Conservation (phyloP, 306 rosid species). For the Ziziphus jujuba region DNA sequence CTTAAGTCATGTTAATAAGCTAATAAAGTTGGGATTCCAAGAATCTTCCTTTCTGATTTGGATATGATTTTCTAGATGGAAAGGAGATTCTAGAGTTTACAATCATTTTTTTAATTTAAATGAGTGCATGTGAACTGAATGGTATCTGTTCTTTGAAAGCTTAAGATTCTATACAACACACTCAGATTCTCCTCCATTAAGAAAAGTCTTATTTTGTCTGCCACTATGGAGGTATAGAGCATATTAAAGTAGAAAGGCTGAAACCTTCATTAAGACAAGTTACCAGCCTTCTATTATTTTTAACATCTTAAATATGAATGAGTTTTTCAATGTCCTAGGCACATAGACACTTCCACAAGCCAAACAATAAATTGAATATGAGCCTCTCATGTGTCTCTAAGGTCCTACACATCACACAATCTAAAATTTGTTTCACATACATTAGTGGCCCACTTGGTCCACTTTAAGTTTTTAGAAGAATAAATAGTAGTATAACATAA, state of each 20-base stretch:
- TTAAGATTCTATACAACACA: not conserved
- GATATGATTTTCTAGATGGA: not conserved
- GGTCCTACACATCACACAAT: too few species aligned
- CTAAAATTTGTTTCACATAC: too few species aligned
- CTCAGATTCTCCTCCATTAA: slow-evolving; percentile 3
- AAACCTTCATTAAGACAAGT: too few species aligned
- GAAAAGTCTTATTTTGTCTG: slow-evolving; percentile 7
- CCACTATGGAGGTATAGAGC: slow-evolving; percentile 7
- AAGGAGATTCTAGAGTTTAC: not conserved
- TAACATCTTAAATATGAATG: too few species aligned
- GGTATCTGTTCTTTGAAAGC: slow-evolving; percentile 10
- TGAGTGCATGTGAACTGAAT: not conserved
- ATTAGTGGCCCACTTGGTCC: too few species aligned
- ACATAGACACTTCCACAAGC: too few species aligned
- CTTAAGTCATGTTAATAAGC: slow-evolving; percentile 1
- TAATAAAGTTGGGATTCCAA: not conserved
- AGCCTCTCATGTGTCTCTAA: too few species aligned
- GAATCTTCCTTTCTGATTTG: not conserved
- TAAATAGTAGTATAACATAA: too few species aligned
- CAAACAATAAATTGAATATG: too few species aligned
- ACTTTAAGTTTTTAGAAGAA: too few species aligned
- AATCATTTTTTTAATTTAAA: not conserved
- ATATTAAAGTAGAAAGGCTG: not conserved
- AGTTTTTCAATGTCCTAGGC: too few species aligned
- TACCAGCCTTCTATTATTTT: too few species aligned